These are phyloP conservation scores for Linum lewisii DNA, from an alignment of 345 rosid genomes.

Conservation along the genomic window DNA sequence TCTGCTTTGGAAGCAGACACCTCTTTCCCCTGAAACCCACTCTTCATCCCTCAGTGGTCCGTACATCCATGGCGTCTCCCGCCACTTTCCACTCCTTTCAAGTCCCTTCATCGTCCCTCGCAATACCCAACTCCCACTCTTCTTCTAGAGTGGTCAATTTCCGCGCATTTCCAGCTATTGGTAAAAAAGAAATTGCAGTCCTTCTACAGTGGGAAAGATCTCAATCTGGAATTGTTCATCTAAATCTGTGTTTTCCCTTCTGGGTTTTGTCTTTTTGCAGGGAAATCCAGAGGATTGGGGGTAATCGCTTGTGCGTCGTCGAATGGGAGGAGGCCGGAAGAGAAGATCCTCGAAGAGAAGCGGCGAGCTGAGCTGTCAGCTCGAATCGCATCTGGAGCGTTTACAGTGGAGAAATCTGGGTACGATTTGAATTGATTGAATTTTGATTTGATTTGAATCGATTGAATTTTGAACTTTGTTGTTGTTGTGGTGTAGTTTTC, in stretches of 20 bases:
- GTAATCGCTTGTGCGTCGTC: slow-evolving; percentile 33
- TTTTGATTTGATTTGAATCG: not conserved
- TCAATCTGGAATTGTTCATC: too few species aligned
- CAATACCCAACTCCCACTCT: not conserved
- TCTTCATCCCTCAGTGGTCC: not conserved
- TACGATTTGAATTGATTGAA: slow-evolving; percentile 10
- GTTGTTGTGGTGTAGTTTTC: slow-evolving; percentile 54
- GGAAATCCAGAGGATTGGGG: slow-evolving; percentile 15
- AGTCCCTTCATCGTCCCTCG: slow-evolving; percentile 13
- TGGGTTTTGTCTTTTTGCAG: slow-evolving; percentile 5
- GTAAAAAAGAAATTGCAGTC: not conserved
- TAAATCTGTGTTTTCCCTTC: too few species aligned
- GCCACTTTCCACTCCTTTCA: slow-evolving; percentile 27
- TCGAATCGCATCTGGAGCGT: slow-evolving; percentile 77
- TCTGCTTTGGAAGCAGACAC: not conserved
- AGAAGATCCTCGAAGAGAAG: slow-evolving; percentile 48
- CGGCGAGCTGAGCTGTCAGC: slow-evolving; percentile 68
- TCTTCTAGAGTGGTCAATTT: slow-evolving; percentile 8
- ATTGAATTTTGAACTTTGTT: not conserved
- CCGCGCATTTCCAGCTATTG: slow-evolving; percentile 7
- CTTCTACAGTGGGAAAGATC: not conserved
- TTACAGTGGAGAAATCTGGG: slow-evolving; percentile 59
- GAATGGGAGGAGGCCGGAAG: slow-evolving; percentile 55
- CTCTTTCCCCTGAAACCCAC: not conserved
- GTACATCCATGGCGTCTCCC: slow-evolving; percentile 1